Evolutionary conservation across 768 basidiomycete genomes (phyloP).

Genomic region (Galerina marginata): DNA sequence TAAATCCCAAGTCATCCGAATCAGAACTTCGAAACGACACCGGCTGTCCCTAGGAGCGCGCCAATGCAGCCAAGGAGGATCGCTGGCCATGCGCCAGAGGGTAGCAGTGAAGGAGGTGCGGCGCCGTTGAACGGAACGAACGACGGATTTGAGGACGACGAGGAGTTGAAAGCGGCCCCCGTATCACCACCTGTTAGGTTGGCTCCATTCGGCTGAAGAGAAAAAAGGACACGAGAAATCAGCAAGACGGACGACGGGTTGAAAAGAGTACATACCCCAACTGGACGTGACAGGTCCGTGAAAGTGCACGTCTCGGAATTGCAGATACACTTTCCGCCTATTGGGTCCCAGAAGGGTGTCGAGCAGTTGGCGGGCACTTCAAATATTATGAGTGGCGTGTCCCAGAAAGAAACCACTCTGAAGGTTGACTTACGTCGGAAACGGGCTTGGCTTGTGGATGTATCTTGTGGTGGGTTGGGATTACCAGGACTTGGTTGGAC

Average conservation of each 20-base stretch:
- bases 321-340: slow-evolving; percentile 69
- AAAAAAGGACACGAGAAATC: not conserved
- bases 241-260: not conserved
- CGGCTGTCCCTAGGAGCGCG: slow-evolving; percentile 39
- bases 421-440: slow-evolving; percentile 56
- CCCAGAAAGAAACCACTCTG: not conserved
- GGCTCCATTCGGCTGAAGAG: slow-evolving; percentile 63
- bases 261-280: slow-evolving; percentile 51
- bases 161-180: slow-evolving; percentile 38
- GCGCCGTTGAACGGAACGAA: slow-evolving; percentile 58
- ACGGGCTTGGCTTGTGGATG: slow-evolving; percentile 51
- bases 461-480: slow-evolving; percentile 70
- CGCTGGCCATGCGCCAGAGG: slow-evolving; percentile 39
- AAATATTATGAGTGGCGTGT: not conserved
- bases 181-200: slow-evolving; percentile 70
- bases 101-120: slow-evolving; percentile 26
- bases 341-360: slow-evolving; percentile 84
- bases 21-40: slow-evolving; percentile 27
- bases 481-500: slow-evolving; percentile 56
- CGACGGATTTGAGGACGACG: slow-evolving; percentile 33
- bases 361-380: slow-evolving; percentile 76
- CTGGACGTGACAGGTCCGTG: slow-evolving; percentile 63
- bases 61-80: slow-evolving; percentile 42
- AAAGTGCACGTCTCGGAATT: slow-evolving; percentile 61
- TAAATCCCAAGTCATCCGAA: not conserved